Base-by-base conservation (phyloP, 768 basidiomycete genomes). In the Agaricus subrufescens region DNA sequence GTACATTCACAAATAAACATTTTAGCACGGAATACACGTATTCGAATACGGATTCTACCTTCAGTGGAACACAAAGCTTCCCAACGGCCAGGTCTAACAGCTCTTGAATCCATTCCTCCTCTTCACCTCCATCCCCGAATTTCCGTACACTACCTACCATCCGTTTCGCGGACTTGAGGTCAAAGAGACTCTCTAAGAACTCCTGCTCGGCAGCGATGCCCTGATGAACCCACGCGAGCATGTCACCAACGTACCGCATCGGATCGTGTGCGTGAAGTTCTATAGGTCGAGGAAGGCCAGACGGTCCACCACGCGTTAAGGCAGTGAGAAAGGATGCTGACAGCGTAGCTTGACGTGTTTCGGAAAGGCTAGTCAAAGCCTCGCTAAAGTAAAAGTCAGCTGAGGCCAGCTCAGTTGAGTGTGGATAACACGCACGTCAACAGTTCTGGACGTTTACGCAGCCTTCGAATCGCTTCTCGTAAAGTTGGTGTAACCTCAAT, bases 181-280 rank as follows among this genome's bases (percentile, higher is more conserved):
- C 88, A 60, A 98, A 98, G 26, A 98, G 69, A 34, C 84, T 78
- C 64, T 98, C 94, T 23, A 99, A 78, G 63, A 95, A 94, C 71
- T 98, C 97, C 44, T 87, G 87, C 65, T 99, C 97, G 1, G 90
- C 90, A 0, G 97, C 97, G 58, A 97, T 93, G 0, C 89, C 83
- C 60, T 98, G 96, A 70, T 99, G 96, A 0, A 98, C 86, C 96
- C 96, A 98, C 0, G 95, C 96, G 7, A 98, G 84, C 91, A 98
- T 98, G 70, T 98, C 96, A 12, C 97, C 97, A 12, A 96, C 85
- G 66, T 99, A 99, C 31, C 96, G 85, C 61, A 94, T 80, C 0
- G 97, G 96, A 67, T 99, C 97, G 63, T 99, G 97, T 0, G 97
- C 97, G 65, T 99, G 97, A 3, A 99, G 77, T 67, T 98, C 97